phyloP scores from a whole-genome alignment of 352 stramenopile species.

The Phytophthora megakarya region DNA sequence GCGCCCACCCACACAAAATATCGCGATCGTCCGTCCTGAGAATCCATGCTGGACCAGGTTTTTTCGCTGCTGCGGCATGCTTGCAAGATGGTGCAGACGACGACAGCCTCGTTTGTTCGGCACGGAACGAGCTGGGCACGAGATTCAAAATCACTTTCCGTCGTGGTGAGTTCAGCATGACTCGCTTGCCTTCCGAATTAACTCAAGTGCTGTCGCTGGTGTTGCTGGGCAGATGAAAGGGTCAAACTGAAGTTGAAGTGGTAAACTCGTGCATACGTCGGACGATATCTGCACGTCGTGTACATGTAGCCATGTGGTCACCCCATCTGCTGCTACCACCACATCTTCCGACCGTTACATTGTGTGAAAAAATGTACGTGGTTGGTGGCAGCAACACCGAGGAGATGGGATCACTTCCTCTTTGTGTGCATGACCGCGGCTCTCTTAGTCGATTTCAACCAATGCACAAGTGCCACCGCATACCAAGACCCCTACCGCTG shows the following conservation, averaged over 20 bases:
- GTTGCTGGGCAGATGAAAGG: constrained; percentile 19
- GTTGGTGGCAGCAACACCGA: constrained; percentile 2
- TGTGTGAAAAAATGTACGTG: constrained; percentile 2
- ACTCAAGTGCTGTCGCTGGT: not conserved
- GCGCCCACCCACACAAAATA: constrained; percentile 11
- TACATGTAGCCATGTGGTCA: constrained; percentile 14
- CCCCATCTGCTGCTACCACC: constrained; percentile 14
- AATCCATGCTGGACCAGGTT: constrained; percentile 28
- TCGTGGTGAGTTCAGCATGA: not conserved
- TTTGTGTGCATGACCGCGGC: constrained; percentile 19
- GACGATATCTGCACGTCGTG: not conserved
- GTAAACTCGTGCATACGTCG: constrained; percentile 1
- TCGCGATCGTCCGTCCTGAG: constrained; percentile 5
- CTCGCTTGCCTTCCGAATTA: not conserved
- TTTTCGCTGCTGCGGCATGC: constrained; percentile 13
- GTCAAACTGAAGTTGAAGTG: constrained; percentile 8
- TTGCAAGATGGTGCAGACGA: constrained; percentile 18
- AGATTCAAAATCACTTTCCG: constrained; percentile 14
- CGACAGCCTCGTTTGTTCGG: constrained; percentile 23
- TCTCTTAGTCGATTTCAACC: constrained; percentile 11
- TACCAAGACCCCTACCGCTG: not conserved
- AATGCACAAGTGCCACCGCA: constrained; percentile 32
- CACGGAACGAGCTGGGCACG: constrained; percentile 5
- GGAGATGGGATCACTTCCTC: constrained; percentile 6
- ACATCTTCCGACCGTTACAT: constrained; percentile 5